Base-by-base conservation (phyloP, 257 asterid species). In the Orobanche coerulescens region DNA sequence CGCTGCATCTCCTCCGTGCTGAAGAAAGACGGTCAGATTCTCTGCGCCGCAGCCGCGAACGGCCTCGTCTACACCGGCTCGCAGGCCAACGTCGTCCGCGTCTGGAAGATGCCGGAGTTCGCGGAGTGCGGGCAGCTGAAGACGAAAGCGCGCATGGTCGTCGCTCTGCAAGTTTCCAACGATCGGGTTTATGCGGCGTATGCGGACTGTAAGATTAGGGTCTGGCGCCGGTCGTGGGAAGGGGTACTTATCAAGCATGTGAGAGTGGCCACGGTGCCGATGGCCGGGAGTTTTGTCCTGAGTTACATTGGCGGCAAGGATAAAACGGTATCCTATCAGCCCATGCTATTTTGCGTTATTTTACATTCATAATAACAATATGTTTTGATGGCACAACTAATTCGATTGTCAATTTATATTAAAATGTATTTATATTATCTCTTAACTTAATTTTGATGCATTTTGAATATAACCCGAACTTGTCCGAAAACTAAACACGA, bases 61-160 rank as follows among this genome's bases (percentile, higher is more conserved):
- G 94, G 87, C 1, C 58, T 91, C 0, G 76, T 81, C 1, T 91
- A 91, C 76, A 84, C 98, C 13, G 98, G 96, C 0, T 74, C 94
- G 1, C 90, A 88, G 72, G 70, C 81, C 22, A 86, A 73, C 63
- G 34, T 62, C 15, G 58, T 92, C 12, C 78, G 98, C 20, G 81
- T 92, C 0, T 92, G 98, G 98, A 92, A 81, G 84, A 74, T 85
- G 76, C 96, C 98, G 1, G 98, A 92, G 76, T 84, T 88, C 71
- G 72, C 93, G 0, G 98, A 88, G 40, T 84, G 90, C 61, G 98
- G 86, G 23, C 94, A 82, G 76, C 96, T 92, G 14, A 88, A 88
- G 81, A 81, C 96, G 2, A 86, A 75, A 50, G 76, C 95, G 14
- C 13, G 71, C 67, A 74, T 81, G 78, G 94, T 79, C 39, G 83